These are phyloP conservation scores for Aspergillus heteromorphus DNA, from an alignment of 495 filamentous ascomycete species.

Conservation along the genomic window DNA sequence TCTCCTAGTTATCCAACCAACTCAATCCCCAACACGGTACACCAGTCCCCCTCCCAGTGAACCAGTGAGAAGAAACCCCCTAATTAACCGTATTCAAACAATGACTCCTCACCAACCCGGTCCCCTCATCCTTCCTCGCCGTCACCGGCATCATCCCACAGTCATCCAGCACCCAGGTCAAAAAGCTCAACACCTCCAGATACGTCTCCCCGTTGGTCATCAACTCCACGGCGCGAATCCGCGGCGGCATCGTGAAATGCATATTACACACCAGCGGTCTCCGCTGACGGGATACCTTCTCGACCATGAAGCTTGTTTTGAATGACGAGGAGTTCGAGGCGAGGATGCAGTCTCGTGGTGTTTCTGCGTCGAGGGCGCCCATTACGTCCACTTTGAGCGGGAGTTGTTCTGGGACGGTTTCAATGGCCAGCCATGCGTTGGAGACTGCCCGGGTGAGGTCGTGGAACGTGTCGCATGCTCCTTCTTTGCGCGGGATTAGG, in stretches of 20 bases:
- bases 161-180: constrained; percentile 32
- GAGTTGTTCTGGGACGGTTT: constrained; percentile 47
- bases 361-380: constrained; percentile 35
- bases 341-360: constrained; percentile 40
- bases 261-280: constrained; percentile 38
- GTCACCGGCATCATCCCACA: constrained; percentile 36
- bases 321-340: constrained; percentile 45
- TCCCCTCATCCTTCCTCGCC: constrained; percentile 41
- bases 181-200: constrained; percentile 35
- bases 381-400: constrained; percentile 43
- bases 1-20: too few relatives aligned
- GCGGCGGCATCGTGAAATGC: constrained; percentile 46
- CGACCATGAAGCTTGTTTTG: constrained; percentile 37
- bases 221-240: constrained; percentile 40
- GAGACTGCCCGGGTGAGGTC: background rate
- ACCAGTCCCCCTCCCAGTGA: background rate
- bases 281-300: constrained; percentile 24
- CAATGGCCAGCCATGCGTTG: constrained; percentile 37
- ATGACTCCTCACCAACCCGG: constrained; percentile 13
- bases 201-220: constrained; percentile 48
- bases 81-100: background rate
- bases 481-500: background rate
- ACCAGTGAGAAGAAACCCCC: background rate
- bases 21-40: background rate
- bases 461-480: background rate